Percentiles rank a stretch among this genome's conserved stretches.
Conservation (phyloP, 2,329 filamentous ascomycete genomes). For the Paraphaeosphaeria minitans region DNA sequence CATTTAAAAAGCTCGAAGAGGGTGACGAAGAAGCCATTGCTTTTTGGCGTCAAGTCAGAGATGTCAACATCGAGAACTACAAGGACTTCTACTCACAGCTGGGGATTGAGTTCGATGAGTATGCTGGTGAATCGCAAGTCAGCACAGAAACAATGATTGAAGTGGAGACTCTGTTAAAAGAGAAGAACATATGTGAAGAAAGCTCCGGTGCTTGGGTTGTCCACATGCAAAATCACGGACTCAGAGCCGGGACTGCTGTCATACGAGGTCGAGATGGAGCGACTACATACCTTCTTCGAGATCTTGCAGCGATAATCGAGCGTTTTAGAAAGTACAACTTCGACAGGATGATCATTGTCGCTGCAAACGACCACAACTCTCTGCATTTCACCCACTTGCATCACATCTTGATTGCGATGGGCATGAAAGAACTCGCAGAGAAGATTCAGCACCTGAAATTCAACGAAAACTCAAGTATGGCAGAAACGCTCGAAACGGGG, state of each 20-base stretch:
- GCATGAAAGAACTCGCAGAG: constrained; percentile 67
- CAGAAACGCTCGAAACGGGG: constrained; percentile 62
- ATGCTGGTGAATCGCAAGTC: constrained; percentile 77
- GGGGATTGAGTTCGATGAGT: constrained; percentile 73
- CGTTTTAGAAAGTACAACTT: constrained; percentile 67
- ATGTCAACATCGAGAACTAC: constrained; percentile 70
- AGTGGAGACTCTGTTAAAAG: constrained; percentile 65
- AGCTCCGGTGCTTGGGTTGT: constrained; percentile 75
- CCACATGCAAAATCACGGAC: constrained; percentile 72
- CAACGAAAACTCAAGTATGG: constrained; percentile 63
- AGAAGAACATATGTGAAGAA: constrained; percentile 69
- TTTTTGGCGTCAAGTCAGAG: constrained; percentile 69
- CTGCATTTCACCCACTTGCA: constrained; percentile 75
- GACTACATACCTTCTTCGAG: constrained; percentile 76
- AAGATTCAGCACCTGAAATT: constrained; percentile 79
- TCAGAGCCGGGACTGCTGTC: constrained; percentile 72
- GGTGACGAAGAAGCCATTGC: constrained; percentile 65
- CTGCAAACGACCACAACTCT: constrained; percentile 72
- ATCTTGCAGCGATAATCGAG: constrained; percentile 75
- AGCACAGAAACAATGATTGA: constrained; percentile 68
- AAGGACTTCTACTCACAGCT: constrained; percentile 71
- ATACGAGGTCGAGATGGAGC: constrained; percentile 76
- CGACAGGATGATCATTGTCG: constrained; percentile 81
- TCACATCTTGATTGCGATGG: constrained; percentile 76
- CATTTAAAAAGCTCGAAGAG: constrained; percentile 74